phyloP scores from a whole-genome alignment of 164 flowering plant species.

The Magnolia kwangsiensis region DNA sequence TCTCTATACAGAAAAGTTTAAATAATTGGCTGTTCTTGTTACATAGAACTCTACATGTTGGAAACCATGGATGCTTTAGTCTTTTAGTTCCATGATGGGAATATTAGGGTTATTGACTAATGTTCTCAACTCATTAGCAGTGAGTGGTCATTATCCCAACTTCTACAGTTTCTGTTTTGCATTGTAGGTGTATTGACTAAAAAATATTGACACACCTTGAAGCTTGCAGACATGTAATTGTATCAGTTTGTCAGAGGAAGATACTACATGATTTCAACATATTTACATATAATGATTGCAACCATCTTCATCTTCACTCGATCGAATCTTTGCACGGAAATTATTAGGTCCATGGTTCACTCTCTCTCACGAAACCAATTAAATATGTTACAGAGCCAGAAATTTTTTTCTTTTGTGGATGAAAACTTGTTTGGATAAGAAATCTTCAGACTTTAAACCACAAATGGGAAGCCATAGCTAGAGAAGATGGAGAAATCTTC shows the following conservation, averaged over 20 bases:
- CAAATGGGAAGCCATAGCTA: not conserved
- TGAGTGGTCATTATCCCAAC: constrained; percentile 15
- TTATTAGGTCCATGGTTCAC: no score
- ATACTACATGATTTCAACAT: not conserved
- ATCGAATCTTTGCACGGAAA: no score
- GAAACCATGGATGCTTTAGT: no score
- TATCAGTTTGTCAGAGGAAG: not conserved
- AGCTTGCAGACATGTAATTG: not conserved
- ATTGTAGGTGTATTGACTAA: not conserved
- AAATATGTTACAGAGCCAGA: not conserved
- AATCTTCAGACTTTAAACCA: not conserved
- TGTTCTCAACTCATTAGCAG: constrained; percentile 47
- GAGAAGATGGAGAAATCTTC: not conserved
- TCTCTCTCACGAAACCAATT: not conserved
- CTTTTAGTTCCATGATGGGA: no score
- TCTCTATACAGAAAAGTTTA: no score
- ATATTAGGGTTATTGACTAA: constrained; percentile 8
- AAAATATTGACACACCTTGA: not conserved
- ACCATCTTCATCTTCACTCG: not conserved
- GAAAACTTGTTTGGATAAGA: not conserved
- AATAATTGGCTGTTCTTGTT: no score
- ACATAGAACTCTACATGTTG: no score
- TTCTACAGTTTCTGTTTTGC: not conserved
- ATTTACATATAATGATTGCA: not conserved
- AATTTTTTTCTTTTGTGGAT: not conserved